Base-by-base conservation (phyloP, 441 rosid genomes). In the Iberis amara region DNA sequence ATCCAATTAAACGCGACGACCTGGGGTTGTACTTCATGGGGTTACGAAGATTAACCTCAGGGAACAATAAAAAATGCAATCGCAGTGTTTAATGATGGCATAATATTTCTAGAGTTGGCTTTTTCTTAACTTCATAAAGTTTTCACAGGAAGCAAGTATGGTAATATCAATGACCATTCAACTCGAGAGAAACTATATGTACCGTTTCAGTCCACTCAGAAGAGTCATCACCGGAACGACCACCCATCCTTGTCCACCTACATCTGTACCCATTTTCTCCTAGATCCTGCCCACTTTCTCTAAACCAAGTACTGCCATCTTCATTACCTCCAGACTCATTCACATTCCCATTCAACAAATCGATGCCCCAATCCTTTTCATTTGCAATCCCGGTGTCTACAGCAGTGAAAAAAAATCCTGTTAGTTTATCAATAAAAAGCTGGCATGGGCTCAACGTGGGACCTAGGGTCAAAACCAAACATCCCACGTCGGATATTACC, bases 151-250 rank as follows among this genome's bases (percentile, higher is more conserved):
- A 57, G 15, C 55, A 48, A 15, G 15, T 27, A 15, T 18, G 33
- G 41, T 37, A 28, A 28, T 11, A 38, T 35, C 52, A 61, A 51
- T 35, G 21, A 8, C 43, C 47, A 47, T 32, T 15, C 32, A 65
- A 41, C 52, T 40, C 33, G 37, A 59, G 18, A 46, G 61, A 61
- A 65, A 53, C 7, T 45, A 31, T 23, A 27, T 58, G 46, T 83
- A 92, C 98, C 94, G 47, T 88, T 81, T 88, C 98, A 51, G 82
- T 82, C 98, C 98, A 92, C 65, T 88, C 95, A 6, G 94, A 83
- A 52, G 86, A 78, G 60, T 74, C 77, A 49, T 83, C 98, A 59
- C 72, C 68, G 39, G 91, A 84, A 35, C 39, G 81, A 61, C 98
- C 96, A 2, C 98, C 95, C 96, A 92, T 92, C 73, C 80, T 84